Percentiles rank a stretch among this genome's conserved stretches.
These are phyloP conservation scores for Geranium incanum DNA, from an alignment of 441 rosid species.

Conservation along the genomic window DNA sequence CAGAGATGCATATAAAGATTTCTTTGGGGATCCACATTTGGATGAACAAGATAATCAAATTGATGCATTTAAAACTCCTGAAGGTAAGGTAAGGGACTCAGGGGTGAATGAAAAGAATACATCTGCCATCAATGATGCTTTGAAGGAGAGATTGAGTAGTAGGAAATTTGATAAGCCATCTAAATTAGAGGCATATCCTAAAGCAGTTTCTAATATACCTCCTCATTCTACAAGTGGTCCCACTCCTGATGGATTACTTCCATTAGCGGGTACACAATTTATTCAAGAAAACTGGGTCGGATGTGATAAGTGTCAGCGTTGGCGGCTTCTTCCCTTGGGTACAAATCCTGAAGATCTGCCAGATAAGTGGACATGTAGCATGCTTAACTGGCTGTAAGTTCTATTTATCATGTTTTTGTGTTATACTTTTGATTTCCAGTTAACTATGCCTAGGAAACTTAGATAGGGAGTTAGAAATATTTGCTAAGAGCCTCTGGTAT, in stretches of 20 bases:
- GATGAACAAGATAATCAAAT: slow-evolving; percentile 42
- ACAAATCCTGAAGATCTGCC: neutral
- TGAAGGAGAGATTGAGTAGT: slow-evolving; percentile 36
- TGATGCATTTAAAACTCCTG: slow-evolving; percentile 30
- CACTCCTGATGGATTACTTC: neutral
- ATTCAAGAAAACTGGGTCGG: slow-evolving; percentile 80
- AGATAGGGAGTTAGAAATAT: neutral
- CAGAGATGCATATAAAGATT: slow-evolving; percentile 59
- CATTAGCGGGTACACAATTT: slow-evolving; percentile 24
- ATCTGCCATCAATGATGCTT: slow-evolving; percentile 23
- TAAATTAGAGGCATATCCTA: slow-evolving; percentile 27
- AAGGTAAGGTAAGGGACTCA: slow-evolving; percentile 33
- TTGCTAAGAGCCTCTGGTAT: neutral
- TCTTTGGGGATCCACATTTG: slow-evolving; percentile 58
- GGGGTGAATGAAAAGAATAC: slow-evolving; percentile 35
- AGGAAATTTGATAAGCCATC: slow-evolving; percentile 28
- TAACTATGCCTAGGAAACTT: neutral
- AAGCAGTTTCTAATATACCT: slow-evolving; percentile 26
- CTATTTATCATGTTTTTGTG: neutral
- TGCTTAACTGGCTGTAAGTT: slow-evolving; percentile 9
- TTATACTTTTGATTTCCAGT: neutral
- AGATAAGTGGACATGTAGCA: slow-evolving; percentile 3
- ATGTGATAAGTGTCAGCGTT: slow-evolving; percentile 40
- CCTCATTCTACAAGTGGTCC: slow-evolving; percentile 29
- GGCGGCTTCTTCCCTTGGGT: slow-evolving; percentile 3